phyloP scores from a whole-genome alignment of 2,329 filamentous ascomycete species.

The Paecilomyces variotii region DNA sequence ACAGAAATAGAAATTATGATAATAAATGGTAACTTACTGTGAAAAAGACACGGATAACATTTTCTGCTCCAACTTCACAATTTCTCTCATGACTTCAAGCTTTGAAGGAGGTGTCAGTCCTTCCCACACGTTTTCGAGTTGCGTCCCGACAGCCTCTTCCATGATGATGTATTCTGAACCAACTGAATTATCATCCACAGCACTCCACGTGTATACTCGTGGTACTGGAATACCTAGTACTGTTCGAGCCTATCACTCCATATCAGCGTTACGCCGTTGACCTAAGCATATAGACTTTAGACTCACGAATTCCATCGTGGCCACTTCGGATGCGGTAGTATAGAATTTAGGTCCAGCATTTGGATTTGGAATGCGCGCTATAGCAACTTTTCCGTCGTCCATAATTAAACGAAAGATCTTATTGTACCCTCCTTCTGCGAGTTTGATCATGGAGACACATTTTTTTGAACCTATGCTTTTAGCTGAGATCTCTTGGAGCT shows the following conservation, averaged over 20 bases:
- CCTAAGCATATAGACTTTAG: neutral
- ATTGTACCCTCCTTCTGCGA: slow-evolving; percentile 31
- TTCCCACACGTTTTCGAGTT: neutral
- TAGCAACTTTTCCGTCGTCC: slow-evolving; percentile 15
- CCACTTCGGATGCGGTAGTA: slow-evolving; percentile 9
- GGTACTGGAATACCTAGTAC: neutral
- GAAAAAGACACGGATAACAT: neutral
- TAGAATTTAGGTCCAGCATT: slow-evolving; percentile 5
- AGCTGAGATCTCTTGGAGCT: neutral
- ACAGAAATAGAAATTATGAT: too few relatives aligned
- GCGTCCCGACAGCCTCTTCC: neutral
- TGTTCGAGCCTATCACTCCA: neutral
- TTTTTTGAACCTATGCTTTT: slow-evolving; percentile 8
- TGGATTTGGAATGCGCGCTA: slow-evolving; percentile 9
- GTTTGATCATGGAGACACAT: slow-evolving; percentile 29
- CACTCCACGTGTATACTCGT: neutral
- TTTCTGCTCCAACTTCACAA: neutral
- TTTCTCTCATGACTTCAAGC: neutral
- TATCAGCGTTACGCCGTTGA: neutral
- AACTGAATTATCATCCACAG: neutral
- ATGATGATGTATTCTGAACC: neutral
- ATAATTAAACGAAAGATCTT: slow-evolving; percentile 25
- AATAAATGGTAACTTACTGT: neutral
- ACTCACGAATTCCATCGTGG: slow-evolving; percentile 11
- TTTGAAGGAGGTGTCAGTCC: neutral